Base-by-base conservation (phyloP, 192 early-diverging fungal species). In the Dissophora globulifera region DNA sequence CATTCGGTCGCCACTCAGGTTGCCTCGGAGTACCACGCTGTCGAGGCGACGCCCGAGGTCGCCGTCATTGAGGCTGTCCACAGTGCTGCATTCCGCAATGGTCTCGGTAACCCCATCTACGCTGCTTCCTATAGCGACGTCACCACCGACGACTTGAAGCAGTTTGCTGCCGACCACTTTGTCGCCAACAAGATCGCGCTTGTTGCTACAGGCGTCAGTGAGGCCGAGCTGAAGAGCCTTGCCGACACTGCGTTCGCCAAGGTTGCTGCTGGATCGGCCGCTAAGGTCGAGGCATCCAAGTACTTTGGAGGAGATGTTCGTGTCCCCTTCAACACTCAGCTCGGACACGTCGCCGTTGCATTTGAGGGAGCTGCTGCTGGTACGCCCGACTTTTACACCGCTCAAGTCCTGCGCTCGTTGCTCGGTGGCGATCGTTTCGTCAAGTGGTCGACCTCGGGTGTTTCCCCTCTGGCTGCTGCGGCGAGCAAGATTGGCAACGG, bases 51-150 rank as follows among this genome's bases (percentile, higher is more conserved):
- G 75, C 85, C 92, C 15, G 85, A 83, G 56, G 84, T 91, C 27
- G 64, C 85, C 19, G 89, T 90, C 25, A 58, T 94, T 30, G 94
- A 97, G 60, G 86, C 87, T 30, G 84, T 94, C 62, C 96, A 99
- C 83, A 86, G 86, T 68, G 89, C 89, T 32, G 97, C 96, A 31
- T 99, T 97, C 90, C 93, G 95, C 72, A 79, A 78, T 65, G 97
- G 97, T 15, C 90, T 99, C 67, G 97, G 97, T 51, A 96, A 97
- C 93, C 89, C 94, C 45, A 84, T 99, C 42, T 96, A 91, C 81
- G 94, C 93, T 31, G 79, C 85, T 56, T 67, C 87, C n/a, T 85
- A 83, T 58, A 74, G 89, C 59, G 83, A 90, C 17, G 78, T 87
- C 50, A 60, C 83, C 20, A 90, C 82, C 42, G 85, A 89, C 42